phyloP scores from a whole-genome alignment of 129 eudicot genomes.

The Heracleum sosnowskyi region DNA sequence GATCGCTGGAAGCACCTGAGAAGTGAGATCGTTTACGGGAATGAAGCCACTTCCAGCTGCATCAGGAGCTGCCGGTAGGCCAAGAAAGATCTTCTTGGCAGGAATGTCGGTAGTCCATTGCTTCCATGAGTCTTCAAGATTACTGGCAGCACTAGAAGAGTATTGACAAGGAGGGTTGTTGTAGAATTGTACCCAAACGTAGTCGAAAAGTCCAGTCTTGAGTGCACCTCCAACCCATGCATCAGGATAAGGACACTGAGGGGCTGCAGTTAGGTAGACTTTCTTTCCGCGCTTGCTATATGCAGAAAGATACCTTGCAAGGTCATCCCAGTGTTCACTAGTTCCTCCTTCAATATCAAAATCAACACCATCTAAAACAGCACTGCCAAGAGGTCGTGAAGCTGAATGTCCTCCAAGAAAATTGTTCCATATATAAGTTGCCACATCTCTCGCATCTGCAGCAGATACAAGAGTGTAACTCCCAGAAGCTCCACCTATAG shows the following conservation, averaged over 20 bases:
- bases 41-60: conserved; percentile 13
- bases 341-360: conserved; percentile 1
- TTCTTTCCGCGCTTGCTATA: conserved; percentile 3
- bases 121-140: conserved; percentile 3
- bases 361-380: conserved; percentile 7
- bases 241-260: conserved; percentile 10
- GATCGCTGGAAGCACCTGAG: conserved; percentile 5
- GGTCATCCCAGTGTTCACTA: not conserved
- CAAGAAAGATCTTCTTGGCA: not conserved
- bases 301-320: conserved; percentile 2
- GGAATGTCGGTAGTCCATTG: conserved; percentile 6
- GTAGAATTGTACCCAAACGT: conserved; percentile 6
- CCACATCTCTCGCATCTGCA: conserved; percentile 10
- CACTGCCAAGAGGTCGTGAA: not conserved
- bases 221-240: conserved; percentile 11
- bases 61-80: conserved; percentile 8
- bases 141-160: not conserved
- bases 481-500: conserved; percentile 5
- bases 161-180: conserved; percentile 9
- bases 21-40: not conserved
- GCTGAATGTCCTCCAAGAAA: not conserved
- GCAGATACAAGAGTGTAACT: conserved; percentile 9
- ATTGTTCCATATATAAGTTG: conserved; percentile 8
- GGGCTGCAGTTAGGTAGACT: conserved; percentile 8
- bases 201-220: not conserved